Evolutionary conservation across 306 rosid genomes (phyloP).

Genomic region (Castanea sativa): DNA sequence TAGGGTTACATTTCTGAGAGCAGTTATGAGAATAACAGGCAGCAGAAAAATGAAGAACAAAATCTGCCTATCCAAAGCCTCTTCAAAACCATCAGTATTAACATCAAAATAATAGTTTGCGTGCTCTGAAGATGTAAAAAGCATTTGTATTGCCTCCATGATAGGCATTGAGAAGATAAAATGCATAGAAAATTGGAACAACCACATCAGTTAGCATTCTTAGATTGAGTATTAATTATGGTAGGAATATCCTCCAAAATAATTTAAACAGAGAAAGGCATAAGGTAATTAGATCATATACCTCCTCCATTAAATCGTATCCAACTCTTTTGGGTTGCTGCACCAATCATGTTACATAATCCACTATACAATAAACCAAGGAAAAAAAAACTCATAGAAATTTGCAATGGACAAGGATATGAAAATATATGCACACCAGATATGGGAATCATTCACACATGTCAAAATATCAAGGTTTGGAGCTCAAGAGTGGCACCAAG

Average conservation of each 20-base stretch:
- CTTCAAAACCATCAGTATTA: constrained; percentile 20
- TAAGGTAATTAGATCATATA: background rate
- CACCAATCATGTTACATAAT: background rate
- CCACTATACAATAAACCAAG: background rate
- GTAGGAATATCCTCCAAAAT: too few relatives aligned
- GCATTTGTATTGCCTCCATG: constrained; percentile 93
- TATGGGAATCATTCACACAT: constrained; percentile 89
- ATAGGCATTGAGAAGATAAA: constrained; percentile 16
- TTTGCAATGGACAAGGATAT: constrained; percentile 20
- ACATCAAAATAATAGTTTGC: constrained; percentile 19
- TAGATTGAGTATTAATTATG: too few relatives aligned
- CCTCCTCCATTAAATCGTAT: background rate
- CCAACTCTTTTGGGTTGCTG: background rate
- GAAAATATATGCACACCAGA: constrained; percentile 47
- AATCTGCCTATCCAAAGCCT: too few relatives aligned
- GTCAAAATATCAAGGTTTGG: constrained; percentile 98
- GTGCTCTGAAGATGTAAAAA: constrained; percentile 60
- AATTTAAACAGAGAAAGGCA: background rate
- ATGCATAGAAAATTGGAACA: too few relatives aligned
- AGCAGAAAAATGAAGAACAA: too few relatives aligned
- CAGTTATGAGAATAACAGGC: too few relatives aligned
- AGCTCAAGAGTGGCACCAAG: constrained; percentile 94
- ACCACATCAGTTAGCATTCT: too few relatives aligned
- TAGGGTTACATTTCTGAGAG: too few relatives aligned
- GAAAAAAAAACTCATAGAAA: background rate